Base-by-base conservation (phyloP, 208 protist genomes). In the Borovskyia barvae region DNA sequence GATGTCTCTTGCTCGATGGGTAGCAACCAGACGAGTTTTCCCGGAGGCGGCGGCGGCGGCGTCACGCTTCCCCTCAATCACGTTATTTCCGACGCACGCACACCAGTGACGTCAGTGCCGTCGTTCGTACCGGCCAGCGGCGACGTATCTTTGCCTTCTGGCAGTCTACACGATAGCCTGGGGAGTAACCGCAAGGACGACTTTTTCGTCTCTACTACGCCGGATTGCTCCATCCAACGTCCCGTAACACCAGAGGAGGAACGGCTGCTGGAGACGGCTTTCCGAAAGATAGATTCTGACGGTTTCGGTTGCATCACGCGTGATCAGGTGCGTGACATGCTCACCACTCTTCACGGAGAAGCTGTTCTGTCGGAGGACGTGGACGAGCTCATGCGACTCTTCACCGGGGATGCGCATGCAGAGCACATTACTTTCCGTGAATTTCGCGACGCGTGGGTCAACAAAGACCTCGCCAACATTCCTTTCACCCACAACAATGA, bases 391-490 rank as follows among this genome's bases (percentile, higher is more conserved):
- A 72, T 95, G 22, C 19, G 60, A 5, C 74, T 95, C 30, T 84
- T 95, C 75, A 92, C 82, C 6, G 88, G 82, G 22, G 65, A 85
- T 61, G 53, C 50, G 19, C 54, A 64, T 14, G 76, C 72, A 20
- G 60, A 63, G 17, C 72, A 57, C 28, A 79, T 95, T 35, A 91
- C 88, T 11, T 95, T 82, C 59, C 46, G 74, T 46, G 77, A 95
- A 72, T 95, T 95, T 59, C 85, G 78, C 48, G 72, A 88, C 45
- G 83, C 88, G 48, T 95, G 88, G 88, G 83, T 95, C 37, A 81
- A 61, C 28, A 82, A 79, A 28, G 88, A 91, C 53, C 61, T 95
- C 14, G 85, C 80, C 6, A 71, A 91, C 66, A 71, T 30, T 15
- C 33, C 71, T 4, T 87, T 87, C 54, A 74, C 76, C 17, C 69